Base-by-base conservation (phyloP, 495 filamentous ascomycete genomes). In the Penicillium atrosanguineum region DNA sequence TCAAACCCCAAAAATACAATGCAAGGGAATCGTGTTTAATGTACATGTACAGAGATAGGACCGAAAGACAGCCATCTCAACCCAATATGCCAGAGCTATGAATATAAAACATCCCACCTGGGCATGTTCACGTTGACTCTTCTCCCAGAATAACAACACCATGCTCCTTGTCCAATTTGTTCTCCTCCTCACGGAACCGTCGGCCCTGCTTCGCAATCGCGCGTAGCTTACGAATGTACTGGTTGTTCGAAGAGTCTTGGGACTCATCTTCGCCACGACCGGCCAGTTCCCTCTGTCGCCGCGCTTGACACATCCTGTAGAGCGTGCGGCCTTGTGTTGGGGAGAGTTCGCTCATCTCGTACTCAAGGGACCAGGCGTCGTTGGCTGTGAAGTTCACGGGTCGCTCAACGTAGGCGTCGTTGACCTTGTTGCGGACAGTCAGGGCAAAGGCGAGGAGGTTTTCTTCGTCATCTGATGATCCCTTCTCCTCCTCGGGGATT, bases 331-430 rank as follows among this genome's bases (percentile, higher is more conserved):
- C 80, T 4, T 64, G 44, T 0, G 47, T 19, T 0, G 58, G 52
- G 0, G 59, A 34, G 2, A 85, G 59, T 61, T 94, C 87, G 41
- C 76, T 69, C 28, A 96, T 65, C 21, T 81, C 75, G 68, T 95
- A 96, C 50, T 95, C 84, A 37, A 97, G 70, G 0, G 69, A 67
- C 93, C 94, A 98, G 1, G 71, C 66, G 56, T 92, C 82, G 0
- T 55, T 12, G 14, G 69, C 43, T 0, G 28, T 56, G 39, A 95
- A 64, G 1, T 75, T 43, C 1, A 65, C 45, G 0, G 90, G 89
- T 2, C 91, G 83, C 1, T 68, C 52, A 8, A 91, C 84, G 47
- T 78, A 73, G 16, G 71, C 45, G 21, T 79, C 84, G 68, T 96
- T 90, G 48, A 96, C 79, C 50, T 78, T 80, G 69, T 90, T 93